These are phyloP conservation scores for Vitellaria paradoxa DNA, from an alignment of 179 eudicot genomes.

Conservation along the genomic window DNA sequence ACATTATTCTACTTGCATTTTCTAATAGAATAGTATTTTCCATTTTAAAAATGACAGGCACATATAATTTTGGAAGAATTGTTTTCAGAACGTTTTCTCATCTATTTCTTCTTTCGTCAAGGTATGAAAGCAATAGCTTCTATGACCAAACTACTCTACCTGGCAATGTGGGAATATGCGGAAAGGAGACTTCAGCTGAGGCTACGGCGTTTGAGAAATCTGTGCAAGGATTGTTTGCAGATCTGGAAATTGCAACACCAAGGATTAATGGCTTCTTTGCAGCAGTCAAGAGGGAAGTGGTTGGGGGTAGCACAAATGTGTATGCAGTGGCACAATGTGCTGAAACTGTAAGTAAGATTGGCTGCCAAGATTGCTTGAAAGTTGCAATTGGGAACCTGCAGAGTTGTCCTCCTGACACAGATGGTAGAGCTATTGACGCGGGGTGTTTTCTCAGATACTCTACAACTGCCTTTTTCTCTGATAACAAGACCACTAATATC, in stretches of 20 bases:
- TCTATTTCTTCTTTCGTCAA: neutral
- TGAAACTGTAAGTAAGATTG: slow-evolving; percentile 22
- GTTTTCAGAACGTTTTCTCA: neutral
- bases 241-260: slow-evolving; percentile 36
- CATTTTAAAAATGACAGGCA: neutral
- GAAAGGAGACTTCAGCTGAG: slow-evolving; percentile 30
- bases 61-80: neutral
- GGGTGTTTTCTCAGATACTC: slow-evolving; percentile 38
- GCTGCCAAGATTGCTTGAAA: slow-evolving; percentile 28
- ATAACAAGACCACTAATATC: slow-evolving; percentile 30
- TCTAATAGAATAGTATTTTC: neutral
- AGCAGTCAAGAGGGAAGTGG: slow-evolving; percentile 21
- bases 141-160: slow-evolving; percentile 26
- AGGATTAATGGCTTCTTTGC: slow-evolving; percentile 33
- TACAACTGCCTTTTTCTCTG: slow-evolving; percentile 23
- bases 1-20: no score
- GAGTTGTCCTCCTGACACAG: slow-evolving; percentile 29
- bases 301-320: slow-evolving; percentile 16
- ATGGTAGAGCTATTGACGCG: slow-evolving; percentile 26
- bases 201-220: slow-evolving; percentile 21
- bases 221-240: slow-evolving; percentile 16
- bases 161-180: slow-evolving; percentile 33
- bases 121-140: slow-evolving; percentile 28
- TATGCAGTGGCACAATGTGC: slow-evolving; percentile 35
- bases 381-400: slow-evolving; percentile 24